phyloP scores from a whole-genome alignment of 2,329 filamentous ascomycete species.

The Setomelanomma holmii region DNA sequence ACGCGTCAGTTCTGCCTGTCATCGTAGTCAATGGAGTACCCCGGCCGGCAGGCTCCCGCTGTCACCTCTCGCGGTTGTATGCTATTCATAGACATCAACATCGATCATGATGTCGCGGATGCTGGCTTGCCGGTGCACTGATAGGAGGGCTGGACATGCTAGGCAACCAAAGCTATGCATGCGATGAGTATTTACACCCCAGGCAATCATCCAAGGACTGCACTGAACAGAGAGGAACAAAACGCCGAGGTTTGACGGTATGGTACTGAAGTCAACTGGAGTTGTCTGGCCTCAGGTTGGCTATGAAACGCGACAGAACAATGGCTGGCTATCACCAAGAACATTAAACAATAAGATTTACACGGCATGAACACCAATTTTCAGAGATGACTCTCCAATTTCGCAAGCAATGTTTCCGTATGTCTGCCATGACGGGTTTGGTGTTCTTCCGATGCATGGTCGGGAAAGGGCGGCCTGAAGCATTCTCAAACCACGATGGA shows the following conservation, averaged over 20 bases:
- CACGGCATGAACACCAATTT: conserved; percentile 9
- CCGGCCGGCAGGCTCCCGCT: no score
- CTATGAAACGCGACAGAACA: conserved; percentile 16
- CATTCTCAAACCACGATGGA: conserved; percentile 45
- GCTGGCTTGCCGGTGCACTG: not conserved
- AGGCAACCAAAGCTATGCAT: not conserved
- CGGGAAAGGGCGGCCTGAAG: conserved; percentile 27
- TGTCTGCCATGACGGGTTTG: conserved; percentile 18
- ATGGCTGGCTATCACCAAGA: conserved; percentile 8
- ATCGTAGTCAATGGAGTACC: no score
- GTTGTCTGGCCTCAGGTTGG: conserved; percentile 3
- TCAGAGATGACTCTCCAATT: conserved; percentile 20
- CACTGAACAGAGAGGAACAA: not conserved
- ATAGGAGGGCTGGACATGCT: not conserved
- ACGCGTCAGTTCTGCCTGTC: not conserved
- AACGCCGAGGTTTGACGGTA: not conserved
- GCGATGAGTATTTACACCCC: no score
- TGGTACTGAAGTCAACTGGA: conserved; percentile 1
- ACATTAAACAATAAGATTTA: conserved; percentile 1
- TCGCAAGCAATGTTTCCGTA: conserved; percentile 31
- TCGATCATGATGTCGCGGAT: not conserved
- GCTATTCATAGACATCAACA: not conserved
- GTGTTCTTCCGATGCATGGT: conserved; percentile 21
- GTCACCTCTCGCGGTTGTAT: not conserved
- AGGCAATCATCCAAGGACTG: no score